These are phyloP conservation scores for Podaxis sp. DNA, from an alignment of 768 basidiomycete species.

Conservation along the genomic window DNA sequence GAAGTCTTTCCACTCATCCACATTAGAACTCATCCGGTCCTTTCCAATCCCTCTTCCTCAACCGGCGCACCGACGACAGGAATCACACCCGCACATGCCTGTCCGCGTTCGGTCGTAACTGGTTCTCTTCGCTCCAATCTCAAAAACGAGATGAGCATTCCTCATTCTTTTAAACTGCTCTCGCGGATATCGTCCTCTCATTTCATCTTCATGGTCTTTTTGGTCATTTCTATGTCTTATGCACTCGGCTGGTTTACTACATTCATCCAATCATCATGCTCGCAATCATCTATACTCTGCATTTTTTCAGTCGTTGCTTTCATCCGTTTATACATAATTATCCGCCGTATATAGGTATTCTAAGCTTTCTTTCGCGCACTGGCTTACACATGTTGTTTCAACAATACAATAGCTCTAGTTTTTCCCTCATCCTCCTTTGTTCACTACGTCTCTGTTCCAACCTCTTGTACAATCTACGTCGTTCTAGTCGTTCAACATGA, in stretches of 20 bases:
- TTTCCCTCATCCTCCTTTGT: background rate
- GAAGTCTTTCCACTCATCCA: slow-evolving; percentile 32
- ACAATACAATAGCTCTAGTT: slow-evolving; percentile 3
- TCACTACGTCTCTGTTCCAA: background rate
- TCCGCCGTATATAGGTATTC: slow-evolving; percentile 1
- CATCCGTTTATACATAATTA: slow-evolving; percentile 15
- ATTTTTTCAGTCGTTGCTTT: slow-evolving; percentile 8
- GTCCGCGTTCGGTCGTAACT: slow-evolving; percentile 12
- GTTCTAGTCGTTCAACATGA: background rate
- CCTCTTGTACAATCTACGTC: background rate
- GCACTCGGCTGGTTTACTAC: slow-evolving; percentile 11
- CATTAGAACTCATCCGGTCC: slow-evolving; percentile 44
- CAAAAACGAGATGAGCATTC: background rate
- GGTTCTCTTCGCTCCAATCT: background rate
- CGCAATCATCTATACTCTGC: slow-evolving; percentile 5
- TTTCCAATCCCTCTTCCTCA: slow-evolving; percentile 44
- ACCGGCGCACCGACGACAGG: slow-evolving; percentile 25
- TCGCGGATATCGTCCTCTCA: background rate
- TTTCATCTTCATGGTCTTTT: slow-evolving; percentile 2
- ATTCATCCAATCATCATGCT: slow-evolving; percentile 10
- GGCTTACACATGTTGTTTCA: background rate
- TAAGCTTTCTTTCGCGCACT: background rate
- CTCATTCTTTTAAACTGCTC: background rate
- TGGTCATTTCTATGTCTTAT: slow-evolving; percentile 9
- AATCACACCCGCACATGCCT: slow-evolving; percentile 14